Evolutionary conservation across 2,329 filamentous ascomycete genomes (phyloP).

Genomic region (Nemania sp.): DNA sequence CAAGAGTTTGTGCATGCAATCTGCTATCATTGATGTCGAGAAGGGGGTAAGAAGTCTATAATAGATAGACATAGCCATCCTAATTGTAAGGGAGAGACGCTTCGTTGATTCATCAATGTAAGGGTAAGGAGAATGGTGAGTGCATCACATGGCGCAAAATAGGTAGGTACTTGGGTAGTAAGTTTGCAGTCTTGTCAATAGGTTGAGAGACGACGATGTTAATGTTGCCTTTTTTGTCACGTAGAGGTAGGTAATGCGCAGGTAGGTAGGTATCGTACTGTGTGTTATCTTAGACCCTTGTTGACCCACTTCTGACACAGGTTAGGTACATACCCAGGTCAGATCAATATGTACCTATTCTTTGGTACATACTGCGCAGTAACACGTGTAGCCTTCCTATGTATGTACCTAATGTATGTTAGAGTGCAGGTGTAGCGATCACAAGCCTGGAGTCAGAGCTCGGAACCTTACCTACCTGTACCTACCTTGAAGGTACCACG

Average conservation of each 20-base stretch:
- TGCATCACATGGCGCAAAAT: slow-evolving; percentile 27
- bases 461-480: too few species aligned
- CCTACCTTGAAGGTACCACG: too few species aligned
- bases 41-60: slow-evolving; percentile 31
- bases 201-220: neutral
- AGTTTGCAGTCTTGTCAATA: too few species aligned
- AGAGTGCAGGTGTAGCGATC: neutral
- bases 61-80: slow-evolving; percentile 41
- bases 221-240: neutral
- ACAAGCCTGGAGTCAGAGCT: neutral
- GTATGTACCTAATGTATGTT: too few species aligned
- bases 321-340: neutral
- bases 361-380: neutral
- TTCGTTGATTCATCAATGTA: slow-evolving; percentile 10
- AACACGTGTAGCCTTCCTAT: too few species aligned
- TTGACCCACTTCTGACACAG: neutral
- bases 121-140: slow-evolving; percentile 9
- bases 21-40: slow-evolving; percentile 32
- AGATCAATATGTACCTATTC: neutral
- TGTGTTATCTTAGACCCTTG: too few species aligned
- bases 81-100: slow-evolving; percentile 25
- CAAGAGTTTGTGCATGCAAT: slow-evolving; percentile 14
- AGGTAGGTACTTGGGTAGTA: neutral
- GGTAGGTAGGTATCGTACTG: too few species aligned
- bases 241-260: too few species aligned